Evolutionary conservation across 768 basidiomycete genomes (phyloP), one percentile per base, ranked within the genome.

Genomic region (Asterophora parasitica): DNA sequence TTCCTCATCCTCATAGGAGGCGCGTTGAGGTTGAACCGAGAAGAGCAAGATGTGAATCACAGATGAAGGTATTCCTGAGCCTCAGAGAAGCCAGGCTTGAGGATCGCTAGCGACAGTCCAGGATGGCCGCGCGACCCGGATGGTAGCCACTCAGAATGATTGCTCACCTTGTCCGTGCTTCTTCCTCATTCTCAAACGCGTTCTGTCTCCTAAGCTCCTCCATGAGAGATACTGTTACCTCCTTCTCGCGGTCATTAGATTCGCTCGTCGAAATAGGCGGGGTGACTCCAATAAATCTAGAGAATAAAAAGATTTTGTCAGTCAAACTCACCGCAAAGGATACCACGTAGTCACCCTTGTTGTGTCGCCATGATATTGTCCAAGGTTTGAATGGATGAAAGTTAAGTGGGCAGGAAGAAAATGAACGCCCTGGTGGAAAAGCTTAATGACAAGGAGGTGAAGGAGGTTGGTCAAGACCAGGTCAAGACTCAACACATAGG

Each of bases 171-270:
- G 80, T 85, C 66, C 86, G 79, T 20, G 89, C 76, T 66, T 97
- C 93, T 45, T 90, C 85, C 52, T 92, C 88, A 38, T 76, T 82
- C 69, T 97, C 95, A 65, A 96, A 95, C 2, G 85, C 85, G 48
- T 88, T 85, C 60, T 95, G 85, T 38, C 79, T 72, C 60, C 82
- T 77, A 27, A 99, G 77, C 65, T 99, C 95, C 48, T 91, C 84
- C 87, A 97, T 90, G 44, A 99, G 72, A 5, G 88, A 86, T 13
- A 73, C 60, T 0, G 89, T 92, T 16, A 92, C 87, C 65, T 88
- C 86, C 64, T 83, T 85, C 69, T 92, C 90, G 58, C 83, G 76
- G 50, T 81, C 76, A 42, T 67, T 88, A 15, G 90, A 92, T 56
- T 87, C 84, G 27, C 65, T 68, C 17, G 77, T 80, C 38, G 89